Evolutionary conservation across 2,329 filamentous ascomycete species (phyloP).

Genomic region (Pseudogymnoascus pannorum): DNA sequence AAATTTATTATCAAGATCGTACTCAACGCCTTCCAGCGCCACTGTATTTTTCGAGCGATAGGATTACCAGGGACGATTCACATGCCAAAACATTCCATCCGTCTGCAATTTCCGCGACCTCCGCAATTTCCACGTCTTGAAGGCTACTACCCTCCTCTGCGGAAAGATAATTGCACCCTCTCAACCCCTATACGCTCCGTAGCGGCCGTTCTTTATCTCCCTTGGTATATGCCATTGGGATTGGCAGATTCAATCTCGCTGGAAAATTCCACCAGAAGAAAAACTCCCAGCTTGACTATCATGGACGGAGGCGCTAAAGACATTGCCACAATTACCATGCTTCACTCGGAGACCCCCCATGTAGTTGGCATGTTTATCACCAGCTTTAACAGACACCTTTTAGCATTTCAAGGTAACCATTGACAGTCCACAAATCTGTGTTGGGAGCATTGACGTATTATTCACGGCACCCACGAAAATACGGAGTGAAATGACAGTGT

Average conservation of each 20-base stretch:
- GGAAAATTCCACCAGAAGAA: neutral
- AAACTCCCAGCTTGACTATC: conserved; percentile 15
- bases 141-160: neutral
- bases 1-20: neutral
- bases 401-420: neutral
- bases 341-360: too few relatives aligned
- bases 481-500: neutral
- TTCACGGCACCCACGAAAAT: neutral
- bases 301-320: conserved; percentile 12
- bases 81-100: neutral
- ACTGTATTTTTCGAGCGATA: neutral
- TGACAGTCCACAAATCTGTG: neutral
- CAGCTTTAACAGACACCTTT: too few relatives aligned
- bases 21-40: neutral
- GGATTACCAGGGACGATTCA: neutral
- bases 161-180: neutral
- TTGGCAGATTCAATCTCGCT: too few relatives aligned
- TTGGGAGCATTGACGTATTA: neutral
- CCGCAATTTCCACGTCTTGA: neutral
- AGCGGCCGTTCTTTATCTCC: neutral
- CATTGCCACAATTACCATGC: too few relatives aligned
- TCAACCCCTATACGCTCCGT: neutral
- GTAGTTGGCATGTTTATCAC: too few relatives aligned
- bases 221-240: neutral
- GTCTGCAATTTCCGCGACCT: neutral